Evolutionary conservation across 208 protist species (phyloP).

Genomic region (Leptomonas pyrrhocoris): DNA sequence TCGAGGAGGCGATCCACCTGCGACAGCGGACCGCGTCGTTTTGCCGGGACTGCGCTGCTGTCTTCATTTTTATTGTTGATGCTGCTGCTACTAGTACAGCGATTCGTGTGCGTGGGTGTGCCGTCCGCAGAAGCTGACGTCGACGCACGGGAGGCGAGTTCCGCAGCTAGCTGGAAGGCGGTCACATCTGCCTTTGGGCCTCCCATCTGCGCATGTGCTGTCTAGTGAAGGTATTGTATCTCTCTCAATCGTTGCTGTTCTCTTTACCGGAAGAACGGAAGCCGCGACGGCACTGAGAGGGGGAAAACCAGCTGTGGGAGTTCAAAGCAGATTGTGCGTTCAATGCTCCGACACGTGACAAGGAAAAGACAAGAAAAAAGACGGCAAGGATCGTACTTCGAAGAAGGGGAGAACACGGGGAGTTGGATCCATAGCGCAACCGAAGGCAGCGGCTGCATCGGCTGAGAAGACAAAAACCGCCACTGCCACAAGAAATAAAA

Average conservation of each 20-base stretch:
- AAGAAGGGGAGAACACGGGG: too few relatives aligned
- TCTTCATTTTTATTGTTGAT: background rate
- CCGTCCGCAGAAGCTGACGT: background rate
- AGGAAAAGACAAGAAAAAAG: too few relatives aligned
- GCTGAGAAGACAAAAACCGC: too few relatives aligned
- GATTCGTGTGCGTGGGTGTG: background rate
- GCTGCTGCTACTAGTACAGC: background rate
- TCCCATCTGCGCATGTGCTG: constrained; percentile 1
- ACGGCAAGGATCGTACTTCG: too few relatives aligned
- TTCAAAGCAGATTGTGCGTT: too few relatives aligned
- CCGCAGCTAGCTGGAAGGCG: constrained; percentile 24
- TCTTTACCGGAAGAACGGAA: background rate
- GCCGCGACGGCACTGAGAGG: too few relatives aligned
- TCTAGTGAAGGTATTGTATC: background rate
- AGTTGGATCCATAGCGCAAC: too few relatives aligned
- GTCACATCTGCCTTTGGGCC: constrained; percentile 10
- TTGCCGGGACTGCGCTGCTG: background rate
- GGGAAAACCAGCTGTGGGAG: too few relatives aligned
- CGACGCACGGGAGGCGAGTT: constrained; percentile 1
- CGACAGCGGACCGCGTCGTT: background rate
- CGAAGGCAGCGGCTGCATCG: too few relatives aligned
- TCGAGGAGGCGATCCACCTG: constrained; percentile 15
- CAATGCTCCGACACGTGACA: too few relatives aligned
- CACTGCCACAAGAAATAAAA: too few relatives aligned
- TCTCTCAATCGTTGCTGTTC: background rate